Evolutionary conservation across 2,329 filamentous ascomycete species (phyloP), one percentile per base, ranked within the genome.

Genomic region (Penicillium griseofulvum): DNA sequence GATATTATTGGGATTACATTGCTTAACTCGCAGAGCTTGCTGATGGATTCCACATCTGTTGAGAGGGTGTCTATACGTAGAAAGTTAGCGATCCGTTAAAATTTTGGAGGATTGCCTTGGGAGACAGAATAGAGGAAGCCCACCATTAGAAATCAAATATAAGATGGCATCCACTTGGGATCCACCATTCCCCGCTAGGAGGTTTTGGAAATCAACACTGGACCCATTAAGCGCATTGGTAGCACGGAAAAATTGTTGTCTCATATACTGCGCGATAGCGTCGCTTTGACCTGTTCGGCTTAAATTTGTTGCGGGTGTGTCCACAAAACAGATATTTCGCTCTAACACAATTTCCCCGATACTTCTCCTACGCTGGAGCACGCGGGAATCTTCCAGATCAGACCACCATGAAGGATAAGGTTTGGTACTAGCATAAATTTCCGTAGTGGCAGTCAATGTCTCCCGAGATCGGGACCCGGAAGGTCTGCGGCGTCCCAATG

Each of bases 371-470:
- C 86, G 81, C 44, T 83, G 79, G 58, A 83, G 74, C 47, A 80
- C 76, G 26, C 79, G 79, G 54, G 82, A 84, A 58, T 88, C 85
- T 52, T 92, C 87, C 46, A 90, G 73, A 66, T 94, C 88, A 14
- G 87, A 87, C 88, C 90, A 95, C 94, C 94, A 97, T 54, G 86
- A 79, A 0, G 93, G 92, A 71, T 93, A 95, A 36, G 93, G 85
- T 66, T 87, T 88, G 12, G 90, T 92, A 69, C 89, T 93, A 46
- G 89, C 89, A 70, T 87, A 87, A 22, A 90, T 83, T 71, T 93
- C 89, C 1, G 81, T 81, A 45, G 88, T 82, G 36, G 74, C 52
- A 17, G 64, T 45, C 16, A 56, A 45, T 39, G 44, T 45, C 29
- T 53, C 56, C 39, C 59, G 64, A 51, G 59, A 61, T 51, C 63